phyloP scores from a whole-genome alignment of 257 asterid species.

The Asclepias syriaca region DNA sequence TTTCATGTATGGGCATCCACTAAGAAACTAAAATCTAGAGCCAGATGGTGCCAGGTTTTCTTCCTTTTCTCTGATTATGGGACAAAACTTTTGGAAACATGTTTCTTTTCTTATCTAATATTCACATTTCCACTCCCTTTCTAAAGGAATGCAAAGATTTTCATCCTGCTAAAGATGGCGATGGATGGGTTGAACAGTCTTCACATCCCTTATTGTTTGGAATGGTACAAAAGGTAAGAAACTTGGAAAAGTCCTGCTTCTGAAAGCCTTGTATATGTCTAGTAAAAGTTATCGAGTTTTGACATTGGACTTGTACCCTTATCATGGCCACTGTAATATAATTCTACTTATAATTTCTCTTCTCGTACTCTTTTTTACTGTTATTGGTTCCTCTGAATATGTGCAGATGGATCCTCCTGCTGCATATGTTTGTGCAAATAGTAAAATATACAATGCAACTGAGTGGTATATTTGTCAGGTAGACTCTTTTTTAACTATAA shows the following conservation, averaged over 20 bases:
- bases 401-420: constrained; percentile 72
- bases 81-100: neutral
- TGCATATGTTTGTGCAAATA: constrained; percentile 84
- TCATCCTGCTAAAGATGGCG: constrained; percentile 95
- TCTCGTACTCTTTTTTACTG: constrained; percentile 11
- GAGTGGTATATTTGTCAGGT: constrained; percentile 99
- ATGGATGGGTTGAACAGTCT: constrained; percentile 98
- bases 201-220: constrained; percentile 82
- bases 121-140: constrained; percentile 21
- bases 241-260: neutral
- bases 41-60: constrained; percentile 98
- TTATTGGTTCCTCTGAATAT: constrained; percentile 14
- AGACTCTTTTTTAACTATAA: constrained; percentile 3
- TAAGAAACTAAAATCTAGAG: constrained; percentile 68
- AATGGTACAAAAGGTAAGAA: constrained; percentile 66
- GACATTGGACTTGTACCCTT: neutral
- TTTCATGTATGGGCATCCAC: constrained; percentile 74
- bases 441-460: constrained; percentile 78
- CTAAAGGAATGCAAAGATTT: constrained; percentile 84
- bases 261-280: neutral
- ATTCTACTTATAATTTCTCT: constrained; percentile 5
- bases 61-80: constrained; percentile 7
- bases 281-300: neutral
- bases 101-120: neutral
- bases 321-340: neutral